phyloP scores from a whole-genome alignment of 2,329 filamentous ascomycete genomes.

The Paracamarosporium sp. region DNA sequence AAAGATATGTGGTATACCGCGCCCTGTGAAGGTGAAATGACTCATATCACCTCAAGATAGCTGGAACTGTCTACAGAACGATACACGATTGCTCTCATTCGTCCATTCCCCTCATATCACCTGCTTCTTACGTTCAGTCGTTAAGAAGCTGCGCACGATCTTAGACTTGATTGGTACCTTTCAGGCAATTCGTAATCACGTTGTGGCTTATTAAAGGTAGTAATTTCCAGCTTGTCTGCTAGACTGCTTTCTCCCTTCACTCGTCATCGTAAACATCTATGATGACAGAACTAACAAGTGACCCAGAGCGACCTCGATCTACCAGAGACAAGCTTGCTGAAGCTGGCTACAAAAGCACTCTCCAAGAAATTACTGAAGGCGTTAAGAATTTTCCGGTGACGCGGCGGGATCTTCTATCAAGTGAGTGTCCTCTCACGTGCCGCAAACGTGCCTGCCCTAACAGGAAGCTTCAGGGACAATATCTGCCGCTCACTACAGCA shows the following conservation, averaged over 20 bases:
- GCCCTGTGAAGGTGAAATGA: too few species aligned
- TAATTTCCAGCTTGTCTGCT: too few species aligned
- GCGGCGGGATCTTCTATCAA: conserved; percentile 6
- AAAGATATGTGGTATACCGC: too few species aligned
- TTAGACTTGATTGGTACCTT: too few species aligned
- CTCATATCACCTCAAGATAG: too few species aligned
- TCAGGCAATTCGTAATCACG: too few species aligned
- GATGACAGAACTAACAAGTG: neutral
- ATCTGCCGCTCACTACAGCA: neutral
- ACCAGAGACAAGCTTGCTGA: conserved; percentile 22
- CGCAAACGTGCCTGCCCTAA: neutral
- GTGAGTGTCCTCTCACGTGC: neutral
- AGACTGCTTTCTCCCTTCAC: neutral
- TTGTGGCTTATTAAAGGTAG: too few species aligned
- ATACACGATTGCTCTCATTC: too few species aligned
- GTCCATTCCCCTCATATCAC: too few species aligned
- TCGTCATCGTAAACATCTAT: neutral
- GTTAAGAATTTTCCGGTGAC: conserved; percentile 22
- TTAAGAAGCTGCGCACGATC: too few species aligned
- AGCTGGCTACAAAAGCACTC: neutral
- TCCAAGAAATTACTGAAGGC: conserved; percentile 25
- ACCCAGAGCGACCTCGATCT: conserved; percentile 4
- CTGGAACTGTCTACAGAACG: too few species aligned
- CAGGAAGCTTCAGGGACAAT: neutral
- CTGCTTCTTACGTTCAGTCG: too few species aligned